phyloP scores from a whole-genome alignment of 306 rosid genomes.

The Ormosia emarginata region DNA sequence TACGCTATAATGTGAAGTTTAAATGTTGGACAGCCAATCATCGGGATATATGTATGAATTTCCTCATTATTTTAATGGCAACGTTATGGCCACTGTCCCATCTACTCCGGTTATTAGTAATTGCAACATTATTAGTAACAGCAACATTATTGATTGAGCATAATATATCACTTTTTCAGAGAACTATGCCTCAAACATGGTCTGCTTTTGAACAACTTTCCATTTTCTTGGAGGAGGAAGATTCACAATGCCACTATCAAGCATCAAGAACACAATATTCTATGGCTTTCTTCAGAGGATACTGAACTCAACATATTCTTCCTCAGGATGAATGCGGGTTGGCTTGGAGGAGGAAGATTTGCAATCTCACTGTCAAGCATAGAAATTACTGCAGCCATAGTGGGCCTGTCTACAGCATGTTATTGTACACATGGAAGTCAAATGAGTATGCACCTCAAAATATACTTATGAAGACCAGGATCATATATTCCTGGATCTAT shows the following conservation, averaged over 20 bases:
- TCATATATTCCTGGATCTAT: slow-evolving; percentile 4
- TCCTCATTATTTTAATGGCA: no score
- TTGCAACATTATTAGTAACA: not conserved
- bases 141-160: not conserved
- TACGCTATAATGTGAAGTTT: no score
- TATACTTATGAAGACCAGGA: not conserved
- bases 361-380: slow-evolving; percentile 30
- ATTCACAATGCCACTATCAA: no score
- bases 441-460: slow-evolving; percentile 26
- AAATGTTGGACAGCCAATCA: no score
- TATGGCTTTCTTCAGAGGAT: not conserved
- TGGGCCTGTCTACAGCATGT: slow-evolving; percentile 11
- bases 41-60: no score
- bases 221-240: not conserved
- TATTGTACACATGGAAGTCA: slow-evolving; percentile 36
- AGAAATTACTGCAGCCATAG: slow-evolving; percentile 21
- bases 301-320: not conserved
- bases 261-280: not conserved
- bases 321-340: slow-evolving; percentile 24
- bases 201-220: not conserved
- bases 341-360: slow-evolving; percentile 11
- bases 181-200: not conserved
- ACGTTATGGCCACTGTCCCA: no score
- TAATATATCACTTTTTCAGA: not conserved
- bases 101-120: no score